Evolutionary conservation across 495 filamentous ascomycete genomes (phyloP).

Genomic region (Hyaloscypha hepaticicola): DNA sequence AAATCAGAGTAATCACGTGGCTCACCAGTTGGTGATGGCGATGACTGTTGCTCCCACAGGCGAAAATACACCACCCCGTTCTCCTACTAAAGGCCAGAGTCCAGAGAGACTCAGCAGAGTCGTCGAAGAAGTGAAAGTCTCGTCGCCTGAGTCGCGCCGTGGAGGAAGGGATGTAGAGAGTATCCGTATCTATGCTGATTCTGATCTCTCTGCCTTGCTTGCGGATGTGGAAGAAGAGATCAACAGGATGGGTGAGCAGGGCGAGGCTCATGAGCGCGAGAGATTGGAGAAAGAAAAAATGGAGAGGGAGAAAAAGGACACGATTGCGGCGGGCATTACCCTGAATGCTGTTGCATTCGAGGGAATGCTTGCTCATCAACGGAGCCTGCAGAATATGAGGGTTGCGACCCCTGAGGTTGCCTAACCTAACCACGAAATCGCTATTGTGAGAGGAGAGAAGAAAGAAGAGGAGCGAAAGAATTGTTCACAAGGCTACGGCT

Average conservation of each 20-base stretch:
- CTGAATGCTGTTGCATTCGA: slow-evolving; percentile 26
- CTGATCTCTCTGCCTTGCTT: slow-evolving; percentile 60
- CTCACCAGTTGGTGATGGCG: not conserved
- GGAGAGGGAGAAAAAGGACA: slow-evolving; percentile 18
- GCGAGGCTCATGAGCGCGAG: slow-evolving; percentile 46
- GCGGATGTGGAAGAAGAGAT: slow-evolving; percentile 62
- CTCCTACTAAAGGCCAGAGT: slow-evolving; percentile 23
- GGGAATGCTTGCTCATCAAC: slow-evolving; percentile 12
- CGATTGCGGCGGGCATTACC: slow-evolving; percentile 19
- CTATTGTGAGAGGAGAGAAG: not conserved
- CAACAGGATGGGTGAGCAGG: slow-evolving; percentile 45
- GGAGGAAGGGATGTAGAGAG: slow-evolving; percentile 48
- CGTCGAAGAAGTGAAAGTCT: slow-evolving; percentile 23
- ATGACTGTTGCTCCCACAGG: slow-evolving; percentile 9
- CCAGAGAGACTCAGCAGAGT: slow-evolving; percentile 15
- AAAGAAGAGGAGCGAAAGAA: not conserved
- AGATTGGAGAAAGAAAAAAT: slow-evolving; percentile 20
- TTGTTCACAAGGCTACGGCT: not conserved
- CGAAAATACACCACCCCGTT: slow-evolving; percentile 30
- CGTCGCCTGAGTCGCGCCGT: slow-evolving; percentile 9
- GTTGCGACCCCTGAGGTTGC: not conserved
- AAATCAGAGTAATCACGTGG: not conserved
- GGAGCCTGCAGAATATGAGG: slow-evolving; percentile 2
- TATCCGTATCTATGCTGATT: slow-evolving; percentile 66
- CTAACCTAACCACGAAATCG: not conserved